Conservation (phyloP, 169 alveolate genomes). For the Plasmodium coatneyi region DNA sequence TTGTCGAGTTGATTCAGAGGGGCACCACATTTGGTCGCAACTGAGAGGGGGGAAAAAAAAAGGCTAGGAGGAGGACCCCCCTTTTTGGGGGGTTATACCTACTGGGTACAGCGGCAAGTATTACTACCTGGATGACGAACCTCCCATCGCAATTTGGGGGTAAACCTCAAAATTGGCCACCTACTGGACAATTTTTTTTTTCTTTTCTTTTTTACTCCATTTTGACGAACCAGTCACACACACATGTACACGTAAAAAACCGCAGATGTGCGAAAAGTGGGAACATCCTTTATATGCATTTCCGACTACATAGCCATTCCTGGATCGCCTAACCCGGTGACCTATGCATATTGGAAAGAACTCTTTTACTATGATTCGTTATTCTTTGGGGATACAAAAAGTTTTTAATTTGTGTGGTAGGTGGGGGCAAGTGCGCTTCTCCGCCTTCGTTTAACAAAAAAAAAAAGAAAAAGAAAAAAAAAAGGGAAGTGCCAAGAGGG, state of each 20-base stretch:
- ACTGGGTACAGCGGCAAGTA: background rate
- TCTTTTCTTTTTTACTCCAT: background rate
- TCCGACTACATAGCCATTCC: background rate
- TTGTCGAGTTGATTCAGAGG: slow-evolving; percentile 79
- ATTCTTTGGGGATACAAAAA: background rate
- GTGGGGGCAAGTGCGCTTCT: background rate
- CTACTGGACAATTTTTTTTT: background rate
- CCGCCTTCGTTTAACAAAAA: slow-evolving; percentile 8
- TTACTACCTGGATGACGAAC: background rate
- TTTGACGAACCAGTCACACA: background rate
- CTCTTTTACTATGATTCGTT: background rate
- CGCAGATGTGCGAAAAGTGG: background rate
- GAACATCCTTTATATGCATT: background rate
- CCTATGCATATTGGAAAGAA: background rate
- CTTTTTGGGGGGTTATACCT: background rate
- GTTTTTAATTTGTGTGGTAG: background rate
- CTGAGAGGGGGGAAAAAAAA: background rate
- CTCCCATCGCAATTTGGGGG: background rate
- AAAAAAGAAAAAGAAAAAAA: background rate
- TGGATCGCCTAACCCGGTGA: background rate
- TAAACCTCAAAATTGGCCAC: background rate
- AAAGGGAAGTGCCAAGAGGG: background rate
- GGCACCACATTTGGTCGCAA: slow-evolving; percentile 49
- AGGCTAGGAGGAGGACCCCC: background rate
- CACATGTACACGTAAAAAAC: background rate